A percentile compares a stretch with the other conserved stretches of the same genome.
Evolutionary conservation across 495 filamentous ascomycete genomes (phyloP).

Genomic region (Tuber magnatum): DNA sequence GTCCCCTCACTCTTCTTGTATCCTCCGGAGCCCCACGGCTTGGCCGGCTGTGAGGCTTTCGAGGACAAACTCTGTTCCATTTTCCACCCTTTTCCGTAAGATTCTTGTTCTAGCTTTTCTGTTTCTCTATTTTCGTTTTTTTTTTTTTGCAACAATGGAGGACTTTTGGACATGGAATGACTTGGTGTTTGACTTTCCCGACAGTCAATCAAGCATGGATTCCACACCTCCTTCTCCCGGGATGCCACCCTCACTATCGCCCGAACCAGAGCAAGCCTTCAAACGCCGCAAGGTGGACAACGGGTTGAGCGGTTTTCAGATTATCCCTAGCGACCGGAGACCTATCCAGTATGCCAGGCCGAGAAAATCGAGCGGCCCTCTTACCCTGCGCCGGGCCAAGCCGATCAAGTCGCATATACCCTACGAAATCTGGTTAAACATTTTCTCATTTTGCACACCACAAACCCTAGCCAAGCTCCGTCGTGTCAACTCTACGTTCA

Average conservation of each 20-base stretch:
- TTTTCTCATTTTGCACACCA: conserved; percentile 31
- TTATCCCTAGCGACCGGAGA: not conserved
- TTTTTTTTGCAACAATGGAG: not conserved
- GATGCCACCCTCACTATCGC: not conserved
- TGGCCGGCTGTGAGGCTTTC: not conserved
- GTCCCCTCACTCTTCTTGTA: not conserved
- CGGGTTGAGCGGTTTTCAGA: not conserved
- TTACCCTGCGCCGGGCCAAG: conserved; percentile 9
- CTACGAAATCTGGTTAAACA: conserved; percentile 34
- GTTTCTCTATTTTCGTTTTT: not conserved
- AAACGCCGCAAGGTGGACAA: conserved; percentile 6
- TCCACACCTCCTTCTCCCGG: not conserved
- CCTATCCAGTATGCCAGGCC: conserved; percentile 8
- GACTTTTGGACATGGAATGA: conserved; percentile 1
- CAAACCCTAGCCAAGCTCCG: conserved; percentile 31
- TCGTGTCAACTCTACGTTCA: conserved; percentile 32
- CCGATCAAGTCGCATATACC: conserved; percentile 33
- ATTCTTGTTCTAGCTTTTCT: not conserved
- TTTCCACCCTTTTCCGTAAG: not conserved
- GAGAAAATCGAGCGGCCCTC: conserved; percentile 8
- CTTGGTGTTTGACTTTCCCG: not conserved
- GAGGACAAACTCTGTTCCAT: not conserved
- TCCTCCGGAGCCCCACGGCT: not conserved
- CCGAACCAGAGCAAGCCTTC: not conserved
- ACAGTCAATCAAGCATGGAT: conserved; percentile 1